Conservation (phyloP, 208 protist genomes). For the Trypanosoma melophagium region DNA sequence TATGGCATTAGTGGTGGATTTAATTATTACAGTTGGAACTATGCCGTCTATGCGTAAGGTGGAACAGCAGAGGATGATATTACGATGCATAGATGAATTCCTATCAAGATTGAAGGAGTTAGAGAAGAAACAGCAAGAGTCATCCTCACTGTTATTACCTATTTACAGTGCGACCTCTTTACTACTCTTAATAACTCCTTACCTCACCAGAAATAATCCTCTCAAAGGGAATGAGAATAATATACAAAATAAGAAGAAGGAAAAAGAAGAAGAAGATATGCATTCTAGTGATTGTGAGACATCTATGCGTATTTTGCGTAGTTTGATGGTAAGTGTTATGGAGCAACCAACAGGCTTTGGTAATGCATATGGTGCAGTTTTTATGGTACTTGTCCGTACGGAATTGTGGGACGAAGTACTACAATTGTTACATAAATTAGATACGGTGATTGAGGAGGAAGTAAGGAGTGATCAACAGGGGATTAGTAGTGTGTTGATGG, state of each 20-base stretch:
- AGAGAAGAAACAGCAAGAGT: background rate
- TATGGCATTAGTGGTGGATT: slow-evolving; percentile 19
- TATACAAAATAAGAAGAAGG: background rate
- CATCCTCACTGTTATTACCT: slow-evolving; percentile 3
- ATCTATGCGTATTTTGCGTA: background rate
- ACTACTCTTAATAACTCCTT: slow-evolving; percentile 10
- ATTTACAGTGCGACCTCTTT: slow-evolving; percentile 12
- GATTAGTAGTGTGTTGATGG: slow-evolving; percentile 29
- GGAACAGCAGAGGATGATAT: background rate
- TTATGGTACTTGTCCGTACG: slow-evolving; percentile 27
- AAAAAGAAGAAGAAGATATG: background rate
- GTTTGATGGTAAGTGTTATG: slow-evolving; percentile 8
- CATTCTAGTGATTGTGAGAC: background rate
- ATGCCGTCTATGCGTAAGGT: background rate
- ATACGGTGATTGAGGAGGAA: slow-evolving; percentile 1
- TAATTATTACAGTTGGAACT: slow-evolving; percentile 9
- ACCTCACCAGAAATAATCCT: background rate
- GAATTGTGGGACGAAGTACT: slow-evolving; percentile 34
- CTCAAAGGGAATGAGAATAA: background rate
- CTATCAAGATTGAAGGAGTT: slow-evolving; percentile 11
- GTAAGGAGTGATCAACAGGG: background rate
- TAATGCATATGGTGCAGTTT: slow-evolving; percentile 33
- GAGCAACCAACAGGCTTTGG: slow-evolving; percentile 27
- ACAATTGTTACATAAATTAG: slow-evolving; percentile 15
- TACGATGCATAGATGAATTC: slow-evolving; percentile 1